Conservation (phyloP, 1,139 yeast species). For the Candida anutae region DNA sequence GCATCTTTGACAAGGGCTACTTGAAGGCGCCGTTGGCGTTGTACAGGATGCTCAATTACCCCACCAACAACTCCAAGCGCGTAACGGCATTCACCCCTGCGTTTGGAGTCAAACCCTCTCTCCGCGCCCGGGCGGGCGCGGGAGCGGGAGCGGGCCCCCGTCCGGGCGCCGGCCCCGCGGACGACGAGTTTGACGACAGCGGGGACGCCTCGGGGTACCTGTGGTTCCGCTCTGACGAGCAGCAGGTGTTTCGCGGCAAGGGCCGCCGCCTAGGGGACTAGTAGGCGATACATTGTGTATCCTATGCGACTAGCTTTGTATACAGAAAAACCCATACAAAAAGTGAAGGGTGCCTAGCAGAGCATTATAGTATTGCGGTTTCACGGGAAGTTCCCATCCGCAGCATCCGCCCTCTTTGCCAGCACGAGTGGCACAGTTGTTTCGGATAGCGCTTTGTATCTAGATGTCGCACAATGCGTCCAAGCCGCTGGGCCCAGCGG, state of each 20-base stretch:
- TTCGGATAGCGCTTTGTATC: too few relatives aligned
- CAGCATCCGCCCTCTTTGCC: too few relatives aligned
- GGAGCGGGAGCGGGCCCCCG: constrained; percentile 1
- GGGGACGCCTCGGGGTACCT: not conserved
- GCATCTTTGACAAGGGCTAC: constrained; percentile 37
- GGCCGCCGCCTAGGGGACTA: constrained; percentile 29
- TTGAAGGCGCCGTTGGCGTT: constrained; percentile 36
- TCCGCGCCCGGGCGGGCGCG: not conserved
- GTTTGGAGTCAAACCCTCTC: not conserved
- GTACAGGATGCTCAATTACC: constrained; percentile 25
- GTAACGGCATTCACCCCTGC: constrained; percentile 21
- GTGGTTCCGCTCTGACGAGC: not conserved
- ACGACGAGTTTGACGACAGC: constrained; percentile 5
- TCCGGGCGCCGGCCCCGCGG: constrained; percentile 9
- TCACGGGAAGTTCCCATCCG: too few relatives aligned
- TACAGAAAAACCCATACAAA: too few relatives aligned
- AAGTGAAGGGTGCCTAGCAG: too few relatives aligned
- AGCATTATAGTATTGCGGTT: too few relatives aligned
- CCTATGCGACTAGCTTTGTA: too few relatives aligned
- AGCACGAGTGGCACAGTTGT: too few relatives aligned
- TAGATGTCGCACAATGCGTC: too few relatives aligned
- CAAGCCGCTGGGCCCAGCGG: too few relatives aligned
- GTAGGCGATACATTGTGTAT: too few relatives aligned
- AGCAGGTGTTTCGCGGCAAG: constrained; percentile 21
- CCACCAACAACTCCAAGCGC: constrained; percentile 18